phyloP scores from a whole-genome alignment of 1,139 yeast genomes.

The Pneumocystis sp. region DNA sequence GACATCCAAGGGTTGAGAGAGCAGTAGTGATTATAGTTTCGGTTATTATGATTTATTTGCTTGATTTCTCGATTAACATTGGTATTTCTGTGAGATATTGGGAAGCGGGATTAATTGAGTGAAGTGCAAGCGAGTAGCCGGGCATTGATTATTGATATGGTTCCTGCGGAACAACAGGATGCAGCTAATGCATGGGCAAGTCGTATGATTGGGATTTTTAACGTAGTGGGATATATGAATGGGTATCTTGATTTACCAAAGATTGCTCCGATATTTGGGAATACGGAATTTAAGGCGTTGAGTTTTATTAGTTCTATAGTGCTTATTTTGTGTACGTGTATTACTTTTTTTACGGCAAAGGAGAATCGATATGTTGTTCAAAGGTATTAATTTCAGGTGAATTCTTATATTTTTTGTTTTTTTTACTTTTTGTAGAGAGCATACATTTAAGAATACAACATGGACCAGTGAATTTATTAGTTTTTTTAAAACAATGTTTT shows the following conservation, averaged over 20 bases:
- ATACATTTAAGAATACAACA: neutral
- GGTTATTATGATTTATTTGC: slow-evolving; percentile 33
- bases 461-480: neutral
- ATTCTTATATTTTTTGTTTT: neutral
- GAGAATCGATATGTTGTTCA: slow-evolving; percentile 27
- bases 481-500: slow-evolving; percentile 25
- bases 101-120: neutral
- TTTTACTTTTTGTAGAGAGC: neutral
- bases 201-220: slow-evolving; percentile 46
- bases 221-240: slow-evolving; percentile 38
- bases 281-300: slow-evolving; percentile 37
- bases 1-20: slow-evolving; percentile 17
- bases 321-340: slow-evolving; percentile 27
- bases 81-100: slow-evolving; percentile 13
- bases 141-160: slow-evolving; percentile 44
- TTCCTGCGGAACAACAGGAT: slow-evolving; percentile 39
- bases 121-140: slow-evolving; percentile 43
- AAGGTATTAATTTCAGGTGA: neutral
- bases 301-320: slow-evolving; percentile 32
- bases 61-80: slow-evolving; percentile 40
- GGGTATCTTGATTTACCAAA: slow-evolving; percentile 32
- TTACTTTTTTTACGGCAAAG: slow-evolving; percentile 29
- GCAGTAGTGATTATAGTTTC: slow-evolving; percentile 31
- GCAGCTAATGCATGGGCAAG: slow-evolving; percentile 62
- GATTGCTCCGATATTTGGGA: slow-evolving; percentile 27